Percentiles rank a stretch among this genome's conserved stretches.
These are phyloP conservation scores for Tolypocladium cylindrosporum DNA, from an alignment of 2,329 filamentous ascomycete species.

Conservation along the genomic window DNA sequence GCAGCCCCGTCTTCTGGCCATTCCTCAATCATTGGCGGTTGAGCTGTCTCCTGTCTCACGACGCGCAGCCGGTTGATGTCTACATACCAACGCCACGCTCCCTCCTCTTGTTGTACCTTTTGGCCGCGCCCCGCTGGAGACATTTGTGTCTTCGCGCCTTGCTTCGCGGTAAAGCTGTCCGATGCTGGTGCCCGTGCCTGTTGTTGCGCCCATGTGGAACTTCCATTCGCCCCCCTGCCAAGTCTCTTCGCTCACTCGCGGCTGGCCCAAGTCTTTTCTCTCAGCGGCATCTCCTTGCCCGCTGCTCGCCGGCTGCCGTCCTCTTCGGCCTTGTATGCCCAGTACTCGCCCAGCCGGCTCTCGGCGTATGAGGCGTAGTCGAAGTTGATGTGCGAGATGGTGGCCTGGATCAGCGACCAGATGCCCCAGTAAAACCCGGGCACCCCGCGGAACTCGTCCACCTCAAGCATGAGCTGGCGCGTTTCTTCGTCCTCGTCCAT, in stretches of 20 bases:
- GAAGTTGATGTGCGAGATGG: conserved; percentile 91
- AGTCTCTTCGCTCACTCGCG: conserved; percentile 9
- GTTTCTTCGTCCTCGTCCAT: conserved; percentile 52
- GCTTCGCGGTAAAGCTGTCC: not conserved
- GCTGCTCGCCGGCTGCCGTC: conserved; percentile 47
- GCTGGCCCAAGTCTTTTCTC: conserved; percentile 70
- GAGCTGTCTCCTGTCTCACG: conserved; percentile 1
- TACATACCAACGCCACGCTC: conserved; percentile 3
- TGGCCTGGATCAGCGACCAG: conserved; percentile 90
- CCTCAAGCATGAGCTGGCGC: conserved; percentile 62
- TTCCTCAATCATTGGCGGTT: conserved; percentile 2
- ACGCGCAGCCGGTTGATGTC: not conserved
- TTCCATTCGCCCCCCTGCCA: not conserved
- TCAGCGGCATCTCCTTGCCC: conserved; percentile 55
- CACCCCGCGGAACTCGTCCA: conserved; percentile 79
- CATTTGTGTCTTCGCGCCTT: not conserved
- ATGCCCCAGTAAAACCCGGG: conserved; percentile 90
- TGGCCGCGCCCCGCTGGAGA: not conserved
- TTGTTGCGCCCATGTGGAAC: not conserved
- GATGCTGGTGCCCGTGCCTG: not conserved
- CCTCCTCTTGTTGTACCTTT: not conserved
- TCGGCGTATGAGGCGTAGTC: conserved; percentile 93
- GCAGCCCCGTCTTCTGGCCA: conserved; percentile 1
- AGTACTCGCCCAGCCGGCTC: conserved; percentile 78
- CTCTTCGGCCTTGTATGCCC: conserved; percentile 73